These are phyloP conservation scores for Pouteria glomerata DNA, from an alignment of 148 eudicot species.

Conservation along the genomic window DNA sequence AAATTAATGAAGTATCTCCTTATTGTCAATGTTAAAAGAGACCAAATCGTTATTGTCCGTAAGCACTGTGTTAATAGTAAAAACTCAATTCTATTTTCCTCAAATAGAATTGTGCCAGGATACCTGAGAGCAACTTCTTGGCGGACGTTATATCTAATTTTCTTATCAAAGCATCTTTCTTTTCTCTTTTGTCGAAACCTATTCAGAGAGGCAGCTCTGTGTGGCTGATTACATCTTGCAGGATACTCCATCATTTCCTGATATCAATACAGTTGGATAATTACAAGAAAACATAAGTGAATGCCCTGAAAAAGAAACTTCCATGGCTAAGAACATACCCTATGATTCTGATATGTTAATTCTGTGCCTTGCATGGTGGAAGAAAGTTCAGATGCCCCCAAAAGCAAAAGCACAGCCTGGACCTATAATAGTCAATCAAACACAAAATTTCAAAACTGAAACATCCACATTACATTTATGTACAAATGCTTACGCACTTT, in stretches of 20 bases:
- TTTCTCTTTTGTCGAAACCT: slow-evolving; percentile 66
- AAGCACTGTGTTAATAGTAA: background rate
- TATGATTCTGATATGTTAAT: slow-evolving; percentile 35
- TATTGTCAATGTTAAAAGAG: background rate
- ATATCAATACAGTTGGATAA: slow-evolving; percentile 9
- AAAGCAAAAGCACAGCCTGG: slow-evolving; percentile 56
- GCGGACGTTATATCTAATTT: slow-evolving; percentile 62
- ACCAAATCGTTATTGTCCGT: background rate
- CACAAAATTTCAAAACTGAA: background rate
- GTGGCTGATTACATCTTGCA: slow-evolving; percentile 40
- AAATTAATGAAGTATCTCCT: background rate
- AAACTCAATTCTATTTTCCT: background rate
- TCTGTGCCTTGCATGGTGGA: slow-evolving; percentile 39
- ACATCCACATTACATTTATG: background rate
- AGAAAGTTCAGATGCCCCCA: slow-evolving; percentile 48
- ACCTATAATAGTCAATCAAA: slow-evolving; percentile 32
- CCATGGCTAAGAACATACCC: slow-evolving; percentile 28
- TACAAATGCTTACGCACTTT: background rate
- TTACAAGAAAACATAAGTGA: background rate
- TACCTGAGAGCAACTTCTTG: slow-evolving; percentile 73
- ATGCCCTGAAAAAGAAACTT: background rate
- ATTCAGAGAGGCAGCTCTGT: slow-evolving; percentile 53
- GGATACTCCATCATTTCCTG: slow-evolving; percentile 40
- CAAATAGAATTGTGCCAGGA: slow-evolving; percentile 3
- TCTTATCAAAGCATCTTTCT: slow-evolving; percentile 63